These are phyloP conservation scores for Clitopilus passeckerianus DNA, from an alignment of 768 basidiomycete genomes.

Conservation along the genomic window DNA sequence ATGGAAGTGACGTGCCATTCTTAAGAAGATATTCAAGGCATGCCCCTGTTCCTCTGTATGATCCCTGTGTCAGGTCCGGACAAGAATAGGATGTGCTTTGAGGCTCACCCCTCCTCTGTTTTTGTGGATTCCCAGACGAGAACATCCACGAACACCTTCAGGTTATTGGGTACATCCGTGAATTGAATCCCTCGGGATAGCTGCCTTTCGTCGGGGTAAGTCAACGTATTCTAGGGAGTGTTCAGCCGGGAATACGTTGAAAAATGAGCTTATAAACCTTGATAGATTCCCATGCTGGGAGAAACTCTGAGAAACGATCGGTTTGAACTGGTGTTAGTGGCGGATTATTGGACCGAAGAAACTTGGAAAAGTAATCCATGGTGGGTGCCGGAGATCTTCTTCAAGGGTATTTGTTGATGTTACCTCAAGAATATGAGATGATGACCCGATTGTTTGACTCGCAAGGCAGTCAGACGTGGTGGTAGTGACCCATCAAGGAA, in stretches of 20 bases:
- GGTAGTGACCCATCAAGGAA: neutral
- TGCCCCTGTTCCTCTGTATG: slow-evolving; percentile 71
- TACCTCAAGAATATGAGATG: neutral
- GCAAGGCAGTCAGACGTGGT: neutral
- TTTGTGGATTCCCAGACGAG: slow-evolving; percentile 83
- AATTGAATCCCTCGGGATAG: slow-evolving; percentile 73
- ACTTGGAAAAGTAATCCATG: slow-evolving; percentile 89
- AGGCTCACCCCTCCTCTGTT: slow-evolving; percentile 73
- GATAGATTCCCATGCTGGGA: slow-evolving; percentile 68
- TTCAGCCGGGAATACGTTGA: slow-evolving; percentile 7
- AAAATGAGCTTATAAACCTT: slow-evolving; percentile 40
- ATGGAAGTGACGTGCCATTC: slow-evolving; percentile 50
- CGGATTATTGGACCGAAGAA: slow-evolving; percentile 47
- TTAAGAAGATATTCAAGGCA: slow-evolving; percentile 91
- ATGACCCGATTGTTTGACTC: neutral
- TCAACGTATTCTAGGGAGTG: slow-evolving; percentile 63
- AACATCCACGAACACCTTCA: slow-evolving; percentile 79
- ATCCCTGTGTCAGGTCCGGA: slow-evolving; percentile 4
- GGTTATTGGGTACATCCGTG: slow-evolving; percentile 73
- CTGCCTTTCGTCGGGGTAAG: slow-evolving; percentile 87
- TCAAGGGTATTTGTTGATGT: too few species aligned
- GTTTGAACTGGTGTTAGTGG: slow-evolving; percentile 42
- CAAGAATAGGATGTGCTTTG: slow-evolving; percentile 23
- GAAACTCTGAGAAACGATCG: slow-evolving; percentile 72
- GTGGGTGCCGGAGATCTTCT: neutral